Conservation (phyloP, 345 rosid species). For the Noccaea caerulescens region DNA sequence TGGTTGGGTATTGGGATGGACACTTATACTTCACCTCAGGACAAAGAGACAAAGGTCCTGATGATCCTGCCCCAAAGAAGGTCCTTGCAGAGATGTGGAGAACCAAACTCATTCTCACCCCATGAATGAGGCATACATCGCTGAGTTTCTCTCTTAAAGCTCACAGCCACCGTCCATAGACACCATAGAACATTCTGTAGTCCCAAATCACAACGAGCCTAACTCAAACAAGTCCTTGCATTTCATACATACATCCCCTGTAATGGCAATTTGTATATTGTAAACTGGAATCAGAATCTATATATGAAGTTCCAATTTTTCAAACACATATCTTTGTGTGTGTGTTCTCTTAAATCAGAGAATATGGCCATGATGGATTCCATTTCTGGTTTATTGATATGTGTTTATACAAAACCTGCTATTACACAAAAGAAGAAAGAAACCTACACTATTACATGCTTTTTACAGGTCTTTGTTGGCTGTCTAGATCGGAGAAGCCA, state of each 20-base stretch:
- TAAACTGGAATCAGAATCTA: slow-evolving; percentile 36
- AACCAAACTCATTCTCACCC: slow-evolving; percentile 68
- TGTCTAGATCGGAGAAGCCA: slow-evolving; percentile 46
- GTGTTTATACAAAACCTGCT: slow-evolving; percentile 21
- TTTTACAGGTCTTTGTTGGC: slow-evolving; percentile 26
- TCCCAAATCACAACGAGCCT: slow-evolving; percentile 3
- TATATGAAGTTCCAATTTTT: slow-evolving; percentile 6
- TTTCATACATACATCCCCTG: slow-evolving; percentile 31
- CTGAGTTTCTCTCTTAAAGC: too few species aligned
- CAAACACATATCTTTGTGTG: slow-evolving; percentile 1
- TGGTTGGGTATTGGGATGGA: slow-evolving; percentile 86
- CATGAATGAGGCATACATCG: slow-evolving; percentile 31
- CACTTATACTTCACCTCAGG: slow-evolving; percentile 94
- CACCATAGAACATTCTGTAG: slow-evolving; percentile 4
- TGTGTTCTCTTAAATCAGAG: slow-evolving; percentile 8
- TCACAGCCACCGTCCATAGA: too few species aligned
- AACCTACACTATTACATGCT: slow-evolving; percentile 7
- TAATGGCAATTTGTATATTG: slow-evolving; percentile 35
- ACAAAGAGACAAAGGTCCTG: slow-evolving; percentile 87
- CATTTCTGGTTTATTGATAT: slow-evolving; percentile 25
- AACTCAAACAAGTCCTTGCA: slow-evolving; percentile 24
- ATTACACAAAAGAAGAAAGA: slow-evolving; percentile 7
- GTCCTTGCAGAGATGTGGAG: slow-evolving; percentile 90
- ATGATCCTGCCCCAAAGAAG: slow-evolving; percentile 80
- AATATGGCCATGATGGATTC: neutral